These are phyloP conservation scores for Salicornia ramosissima DNA, from an alignment of 148 eudicot genomes.

Conservation along the genomic window DNA sequence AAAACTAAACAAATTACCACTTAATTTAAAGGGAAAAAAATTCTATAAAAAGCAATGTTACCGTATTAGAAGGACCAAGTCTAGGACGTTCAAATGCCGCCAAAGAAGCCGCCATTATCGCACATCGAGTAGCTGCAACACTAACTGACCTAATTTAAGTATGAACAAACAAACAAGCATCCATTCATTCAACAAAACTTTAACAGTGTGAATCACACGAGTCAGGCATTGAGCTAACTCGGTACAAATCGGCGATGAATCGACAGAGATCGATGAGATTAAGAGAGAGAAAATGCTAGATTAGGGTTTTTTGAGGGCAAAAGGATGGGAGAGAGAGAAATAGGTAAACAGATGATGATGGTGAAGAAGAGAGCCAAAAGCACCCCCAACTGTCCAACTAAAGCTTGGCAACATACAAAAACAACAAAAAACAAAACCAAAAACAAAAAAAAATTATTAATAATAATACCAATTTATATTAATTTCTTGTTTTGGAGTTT, in stretches of 20 bases:
- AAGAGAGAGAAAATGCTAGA: slow-evolving; percentile 9
- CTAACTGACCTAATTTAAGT: neutral
- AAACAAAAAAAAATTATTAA: neutral
- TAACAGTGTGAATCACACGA: slow-evolving; percentile 5
- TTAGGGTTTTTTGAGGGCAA: slow-evolving; percentile 27
- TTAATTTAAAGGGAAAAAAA: no score
- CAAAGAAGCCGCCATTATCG: slow-evolving; percentile 46
- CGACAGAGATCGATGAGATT: slow-evolving; percentile 2
- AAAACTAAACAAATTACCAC: neutral
- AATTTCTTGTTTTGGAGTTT: neutral
- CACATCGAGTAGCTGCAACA: slow-evolving; percentile 22
- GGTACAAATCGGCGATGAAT: slow-evolving; percentile 14
- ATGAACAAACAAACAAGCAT: neutral
- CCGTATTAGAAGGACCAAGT: slow-evolving; percentile 49
- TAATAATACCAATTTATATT: neutral
- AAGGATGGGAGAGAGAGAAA: slow-evolving; percentile 10
- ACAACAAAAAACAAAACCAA: slow-evolving; percentile 17
- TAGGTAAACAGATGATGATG: slow-evolving; percentile 12
- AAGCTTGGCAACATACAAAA: slow-evolving; percentile 12
- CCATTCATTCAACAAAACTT: neutral
- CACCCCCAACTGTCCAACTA: slow-evolving; percentile 24
- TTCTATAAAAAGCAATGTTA: no score
- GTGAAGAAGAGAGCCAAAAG: slow-evolving; percentile 21
- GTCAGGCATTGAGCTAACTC: slow-evolving; percentile 24
- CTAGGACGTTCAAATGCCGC: slow-evolving; percentile 54